A percentile compares a stretch with the other conserved stretches of the same genome.
Conservation (phyloP, 306 rosid species). For the Glycine latifolia region DNA sequence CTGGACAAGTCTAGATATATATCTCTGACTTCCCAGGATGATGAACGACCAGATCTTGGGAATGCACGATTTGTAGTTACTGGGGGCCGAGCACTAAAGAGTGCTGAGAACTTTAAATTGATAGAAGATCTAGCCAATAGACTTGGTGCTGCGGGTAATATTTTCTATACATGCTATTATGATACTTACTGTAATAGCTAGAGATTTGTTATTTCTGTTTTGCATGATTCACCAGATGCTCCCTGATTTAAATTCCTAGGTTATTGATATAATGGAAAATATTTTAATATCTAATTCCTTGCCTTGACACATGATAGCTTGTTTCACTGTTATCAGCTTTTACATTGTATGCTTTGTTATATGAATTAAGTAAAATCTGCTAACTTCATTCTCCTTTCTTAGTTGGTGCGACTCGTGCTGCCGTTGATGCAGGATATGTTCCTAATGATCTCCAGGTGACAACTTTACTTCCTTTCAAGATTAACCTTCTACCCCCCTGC, state of each 20-base stretch:
- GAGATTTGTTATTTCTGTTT: constrained; percentile 14
- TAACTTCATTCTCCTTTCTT: constrained; percentile 48
- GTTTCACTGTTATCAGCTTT: constrained; percentile 25
- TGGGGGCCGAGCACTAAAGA: constrained; percentile 93
- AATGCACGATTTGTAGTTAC: constrained; percentile 82
- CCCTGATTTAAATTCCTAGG: too few relatives aligned
- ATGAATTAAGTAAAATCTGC: constrained; percentile 36
- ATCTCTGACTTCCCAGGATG: constrained; percentile 71
- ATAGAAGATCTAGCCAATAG: constrained; percentile 82
- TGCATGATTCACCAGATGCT: neutral
- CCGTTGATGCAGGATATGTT: constrained; percentile 97
- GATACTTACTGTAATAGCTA: constrained; percentile 30
- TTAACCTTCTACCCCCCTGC: neutral
- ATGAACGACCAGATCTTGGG: constrained; percentile 91
- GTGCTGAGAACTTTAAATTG: constrained; percentile 91
- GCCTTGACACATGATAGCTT: neutral
- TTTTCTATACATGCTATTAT: neutral
- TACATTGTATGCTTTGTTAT: constrained; percentile 2
- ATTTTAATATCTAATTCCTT: neutral
- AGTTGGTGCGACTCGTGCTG: constrained; percentile 99
- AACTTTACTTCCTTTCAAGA: constrained; percentile 41
- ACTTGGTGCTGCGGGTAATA: constrained; percentile 95
- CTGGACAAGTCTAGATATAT: constrained; percentile 72
- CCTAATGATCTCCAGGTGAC: constrained; percentile 93
- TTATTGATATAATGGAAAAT: neutral